Conservation (phyloP, 306 rosid species). For the Oemleria cerasiformis region DNA sequence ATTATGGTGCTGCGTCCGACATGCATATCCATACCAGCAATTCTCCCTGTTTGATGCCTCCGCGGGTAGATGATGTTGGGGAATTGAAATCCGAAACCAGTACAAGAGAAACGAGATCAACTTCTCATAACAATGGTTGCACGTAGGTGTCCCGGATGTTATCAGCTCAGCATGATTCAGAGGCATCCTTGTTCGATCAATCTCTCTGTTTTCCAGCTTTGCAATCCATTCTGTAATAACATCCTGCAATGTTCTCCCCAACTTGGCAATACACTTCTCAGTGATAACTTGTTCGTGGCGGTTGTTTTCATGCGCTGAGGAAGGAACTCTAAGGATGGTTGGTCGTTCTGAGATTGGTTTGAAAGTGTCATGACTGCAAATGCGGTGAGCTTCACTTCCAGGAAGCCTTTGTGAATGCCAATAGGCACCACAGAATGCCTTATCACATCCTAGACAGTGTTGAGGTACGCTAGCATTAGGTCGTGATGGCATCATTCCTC, state of each 20-base stretch:
- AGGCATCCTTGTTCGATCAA: conserved; percentile 63
- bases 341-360: conserved; percentile 56
- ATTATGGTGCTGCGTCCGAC: conserved; percentile 84
- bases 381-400: conserved; percentile 28
- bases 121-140: conserved; percentile 77
- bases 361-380: conserved; percentile 62
- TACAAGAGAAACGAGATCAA: conserved; percentile 78
- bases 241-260: conserved; percentile 86
- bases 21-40: conserved; percentile 96
- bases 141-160: conserved; percentile 47
- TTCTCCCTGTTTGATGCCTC: conserved; percentile 63
- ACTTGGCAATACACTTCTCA: conserved; percentile 60
- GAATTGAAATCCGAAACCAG: conserved; percentile 76
- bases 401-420: conserved; percentile 57
- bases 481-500: conserved; percentile 98
- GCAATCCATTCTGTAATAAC: conserved; percentile 66
- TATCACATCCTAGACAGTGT: conserved; percentile 87
- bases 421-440: conserved; percentile 86
- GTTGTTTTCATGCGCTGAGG: conserved; percentile 67
- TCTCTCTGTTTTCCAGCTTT: conserved; percentile 64
- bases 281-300: conserved; percentile 77
- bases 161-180: conserved; percentile 61
- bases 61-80: conserved; percentile 50
- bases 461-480: conserved; percentile 49
- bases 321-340: conserved; percentile 57